phyloP scores from a whole-genome alignment of 345 rosid genomes.

The Orychophragmus violaceus region DNA sequence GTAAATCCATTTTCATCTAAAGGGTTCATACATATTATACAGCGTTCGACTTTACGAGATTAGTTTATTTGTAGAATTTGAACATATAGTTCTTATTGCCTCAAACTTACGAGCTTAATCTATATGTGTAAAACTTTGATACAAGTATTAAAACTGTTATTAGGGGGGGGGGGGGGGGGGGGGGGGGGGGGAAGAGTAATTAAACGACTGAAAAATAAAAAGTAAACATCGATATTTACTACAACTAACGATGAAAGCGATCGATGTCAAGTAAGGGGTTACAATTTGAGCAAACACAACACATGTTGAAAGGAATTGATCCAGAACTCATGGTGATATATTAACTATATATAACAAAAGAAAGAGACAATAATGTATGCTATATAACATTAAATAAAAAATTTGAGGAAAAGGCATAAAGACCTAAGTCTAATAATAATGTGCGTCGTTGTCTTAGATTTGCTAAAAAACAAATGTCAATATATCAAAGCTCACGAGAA shows the following conservation, averaged over 20 bases:
- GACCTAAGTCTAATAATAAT: constrained; percentile 20
- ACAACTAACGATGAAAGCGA: constrained; percentile 15
- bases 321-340: constrained; percentile 16
- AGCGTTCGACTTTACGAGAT: background rate
- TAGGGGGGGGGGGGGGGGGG: no score
- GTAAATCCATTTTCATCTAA: background rate
- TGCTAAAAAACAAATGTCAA: constrained; percentile 29
- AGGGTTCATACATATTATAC: background rate
- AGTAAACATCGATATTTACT: background rate
- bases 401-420: constrained; percentile 17
- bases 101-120: background rate
- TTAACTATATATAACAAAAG: constrained; percentile 24
- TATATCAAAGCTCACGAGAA: constrained; percentile 30
- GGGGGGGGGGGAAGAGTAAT: no score
- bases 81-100: background rate
- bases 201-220: background rate
- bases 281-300: constrained; percentile 27
- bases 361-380: constrained; percentile 29
- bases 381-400: constrained; percentile 1
- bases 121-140: background rate
- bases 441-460: constrained; percentile 28
- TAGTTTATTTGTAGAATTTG: no score
- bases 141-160: no score
- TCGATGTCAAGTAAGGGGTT: constrained; percentile 9
- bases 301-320: constrained; percentile 30